These are phyloP conservation scores for Rhizopus sp. DNA, from an alignment of 371 early-diverging fungal genomes.

Conservation along the genomic window DNA sequence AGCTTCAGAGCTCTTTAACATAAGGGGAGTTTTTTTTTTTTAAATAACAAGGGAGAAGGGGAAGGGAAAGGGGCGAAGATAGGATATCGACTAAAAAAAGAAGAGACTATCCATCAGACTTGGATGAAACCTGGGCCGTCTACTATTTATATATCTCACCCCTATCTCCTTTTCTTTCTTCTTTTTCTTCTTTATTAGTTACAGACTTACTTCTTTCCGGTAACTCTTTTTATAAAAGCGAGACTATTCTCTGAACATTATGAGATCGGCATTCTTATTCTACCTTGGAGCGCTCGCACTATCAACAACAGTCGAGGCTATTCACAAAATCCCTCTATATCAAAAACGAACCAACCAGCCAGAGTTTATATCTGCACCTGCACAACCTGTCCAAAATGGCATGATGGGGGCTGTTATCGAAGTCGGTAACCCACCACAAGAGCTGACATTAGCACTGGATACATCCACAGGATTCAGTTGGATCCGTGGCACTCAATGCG, in stretches of 20 bases:
- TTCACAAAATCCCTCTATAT: conserved; percentile 24
- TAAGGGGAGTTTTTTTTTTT: not conserved
- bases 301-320: conserved; percentile 12
- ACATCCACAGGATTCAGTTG: conserved; percentile 35
- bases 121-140: not conserved
- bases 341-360: conserved; percentile 2
- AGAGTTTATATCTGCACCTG: conserved; percentile 16
- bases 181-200: not conserved
- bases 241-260: not conserved
- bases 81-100: not conserved
- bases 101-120: no score
- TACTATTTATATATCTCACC: not conserved
- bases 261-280: conserved; percentile 18
- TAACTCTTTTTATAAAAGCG: not conserved
- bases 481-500: conserved; percentile 24
- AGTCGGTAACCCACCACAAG: conserved; percentile 35
- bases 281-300: conserved; percentile 15
- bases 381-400: conserved; percentile 22
- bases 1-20: no score
- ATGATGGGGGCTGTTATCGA: conserved; percentile 28
- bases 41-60: not conserved
- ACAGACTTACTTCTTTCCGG: not conserved
- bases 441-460: conserved; percentile 33
- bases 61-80: not conserved
- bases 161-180: not conserved